Evolutionary conservation across 179 eudicot species (phyloP).

Genomic region (Spergularia azorica): DNA sequence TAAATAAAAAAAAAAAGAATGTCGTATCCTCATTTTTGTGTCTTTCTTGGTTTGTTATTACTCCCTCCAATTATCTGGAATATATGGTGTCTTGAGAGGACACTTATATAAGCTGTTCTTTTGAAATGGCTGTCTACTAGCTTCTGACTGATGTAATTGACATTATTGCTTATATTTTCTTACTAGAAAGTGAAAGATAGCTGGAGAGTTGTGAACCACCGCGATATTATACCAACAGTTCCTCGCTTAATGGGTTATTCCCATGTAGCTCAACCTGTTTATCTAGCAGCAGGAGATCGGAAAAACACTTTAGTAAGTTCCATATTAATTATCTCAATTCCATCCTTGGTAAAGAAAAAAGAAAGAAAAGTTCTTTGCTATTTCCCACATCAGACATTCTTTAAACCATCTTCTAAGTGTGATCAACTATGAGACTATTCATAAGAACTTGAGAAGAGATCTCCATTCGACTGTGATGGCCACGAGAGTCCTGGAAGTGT

Average conservation of each 20-base stretch:
- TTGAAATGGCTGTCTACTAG: background rate
- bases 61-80: no score
- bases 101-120: background rate
- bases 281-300: constrained; percentile 64
- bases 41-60: no score
- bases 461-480: background rate
- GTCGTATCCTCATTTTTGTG: no score
- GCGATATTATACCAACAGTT: constrained; percentile 95
- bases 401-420: background rate
- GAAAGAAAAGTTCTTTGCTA: background rate
- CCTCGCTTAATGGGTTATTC: constrained; percentile 99
- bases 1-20: no score
- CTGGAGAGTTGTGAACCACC: constrained; percentile 98
- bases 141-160: constrained; percentile 8
- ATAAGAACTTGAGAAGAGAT: no score
- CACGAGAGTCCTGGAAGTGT: background rate
- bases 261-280: constrained; percentile 96
- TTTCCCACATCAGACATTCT: background rate
- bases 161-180: constrained; percentile 7
- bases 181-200: constrained; percentile 89
- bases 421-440: background rate
- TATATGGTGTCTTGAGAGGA: no score
- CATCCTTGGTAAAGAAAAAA: background rate
- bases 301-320: constrained; percentile 51
- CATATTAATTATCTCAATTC: background rate